Conservation (phyloP, 202 grass and related monocot species). For the Musa balbisiana region DNA sequence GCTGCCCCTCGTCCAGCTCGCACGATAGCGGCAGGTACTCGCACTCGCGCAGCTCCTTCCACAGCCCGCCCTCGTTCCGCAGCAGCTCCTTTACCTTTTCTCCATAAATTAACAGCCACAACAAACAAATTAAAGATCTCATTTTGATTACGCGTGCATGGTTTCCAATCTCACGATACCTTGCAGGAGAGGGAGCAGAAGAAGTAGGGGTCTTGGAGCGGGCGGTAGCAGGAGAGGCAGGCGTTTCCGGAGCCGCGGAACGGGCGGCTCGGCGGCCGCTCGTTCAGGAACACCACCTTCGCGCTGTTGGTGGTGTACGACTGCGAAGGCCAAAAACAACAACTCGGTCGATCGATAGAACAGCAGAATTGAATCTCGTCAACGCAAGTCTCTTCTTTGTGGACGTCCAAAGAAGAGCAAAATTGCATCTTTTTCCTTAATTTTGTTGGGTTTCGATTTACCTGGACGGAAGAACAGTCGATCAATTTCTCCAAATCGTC, state of each 20-base stretch:
- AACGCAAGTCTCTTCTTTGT: too few relatives aligned
- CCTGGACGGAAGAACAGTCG: constrained; percentile 40
- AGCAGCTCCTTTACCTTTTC: constrained; percentile 32
- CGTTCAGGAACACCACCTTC: constrained; percentile 48
- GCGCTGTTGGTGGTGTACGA: constrained; percentile 36
- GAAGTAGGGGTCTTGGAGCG: constrained; percentile 35
- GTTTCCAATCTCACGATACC: constrained; percentile 8
- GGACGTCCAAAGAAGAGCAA: background rate
- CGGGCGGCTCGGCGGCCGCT: constrained; percentile 28
- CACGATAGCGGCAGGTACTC: constrained; percentile 27
- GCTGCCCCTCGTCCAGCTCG: constrained; percentile 29
- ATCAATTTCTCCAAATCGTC: constrained; percentile 39
- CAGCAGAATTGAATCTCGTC: background rate
- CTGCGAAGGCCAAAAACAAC: constrained; percentile 8
- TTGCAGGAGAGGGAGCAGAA: constrained; percentile 44
- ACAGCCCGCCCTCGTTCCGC: constrained; percentile 17
- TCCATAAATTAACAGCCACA: background rate
- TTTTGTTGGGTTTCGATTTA: background rate
- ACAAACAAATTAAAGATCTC: background rate
- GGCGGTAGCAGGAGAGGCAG: constrained; percentile 34
- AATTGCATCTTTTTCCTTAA: background rate
- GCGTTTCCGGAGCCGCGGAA: constrained; percentile 30
- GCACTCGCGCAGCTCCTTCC: constrained; percentile 32
- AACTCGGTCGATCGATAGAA: background rate
- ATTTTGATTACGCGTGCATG: background rate